Conservation (phyloP, 257 asterid genomes). For the Solanum medicagineum region DNA sequence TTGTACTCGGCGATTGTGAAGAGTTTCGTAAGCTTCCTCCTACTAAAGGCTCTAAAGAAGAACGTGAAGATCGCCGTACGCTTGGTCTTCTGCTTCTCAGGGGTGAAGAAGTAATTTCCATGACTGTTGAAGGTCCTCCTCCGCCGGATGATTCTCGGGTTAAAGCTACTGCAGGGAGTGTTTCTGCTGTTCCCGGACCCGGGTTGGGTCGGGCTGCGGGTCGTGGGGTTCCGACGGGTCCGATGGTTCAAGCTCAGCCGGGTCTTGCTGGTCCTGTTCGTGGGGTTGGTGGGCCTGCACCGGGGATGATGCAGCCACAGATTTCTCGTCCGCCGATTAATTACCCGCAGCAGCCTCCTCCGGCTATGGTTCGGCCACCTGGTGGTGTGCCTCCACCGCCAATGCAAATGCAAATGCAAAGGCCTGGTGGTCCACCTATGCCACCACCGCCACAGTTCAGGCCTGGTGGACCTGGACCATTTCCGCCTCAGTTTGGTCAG, state of each 20-base stretch:
- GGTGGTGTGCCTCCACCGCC: slow-evolving; percentile 23
- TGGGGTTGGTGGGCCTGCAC: slow-evolving; percentile 88
- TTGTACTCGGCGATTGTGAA: slow-evolving; percentile 89
- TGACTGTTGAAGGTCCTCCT: slow-evolving; percentile 94
- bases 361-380: slow-evolving; percentile 45
- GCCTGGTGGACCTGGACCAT: background rate
- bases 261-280: slow-evolving; percentile 87
- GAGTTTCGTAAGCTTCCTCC: slow-evolving; percentile 86
- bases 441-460: slow-evolving; percentile 27
- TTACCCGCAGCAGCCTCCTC: slow-evolving; percentile 28
- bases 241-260: slow-evolving; percentile 64
- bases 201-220: slow-evolving; percentile 87
- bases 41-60: slow-evolving; percentile 64
- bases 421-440: slow-evolving; percentile 32
- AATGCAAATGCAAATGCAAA: slow-evolving; percentile 29
- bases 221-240: slow-evolving; percentile 61
- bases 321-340: slow-evolving; percentile 61
- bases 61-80: slow-evolving; percentile 86
- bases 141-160: slow-evolving; percentile 87
- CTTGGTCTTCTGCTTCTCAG: slow-evolving; percentile 85
- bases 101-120: slow-evolving; percentile 83
- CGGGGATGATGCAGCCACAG: slow-evolving; percentile 98
- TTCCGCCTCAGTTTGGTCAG: slow-evolving; percentile 67
- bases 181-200: slow-evolving; percentile 45
- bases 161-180: slow-evolving; percentile 39